phyloP scores from a whole-genome alignment of 306 rosid genomes.

The Casuarina cunninghamiana region DNA sequence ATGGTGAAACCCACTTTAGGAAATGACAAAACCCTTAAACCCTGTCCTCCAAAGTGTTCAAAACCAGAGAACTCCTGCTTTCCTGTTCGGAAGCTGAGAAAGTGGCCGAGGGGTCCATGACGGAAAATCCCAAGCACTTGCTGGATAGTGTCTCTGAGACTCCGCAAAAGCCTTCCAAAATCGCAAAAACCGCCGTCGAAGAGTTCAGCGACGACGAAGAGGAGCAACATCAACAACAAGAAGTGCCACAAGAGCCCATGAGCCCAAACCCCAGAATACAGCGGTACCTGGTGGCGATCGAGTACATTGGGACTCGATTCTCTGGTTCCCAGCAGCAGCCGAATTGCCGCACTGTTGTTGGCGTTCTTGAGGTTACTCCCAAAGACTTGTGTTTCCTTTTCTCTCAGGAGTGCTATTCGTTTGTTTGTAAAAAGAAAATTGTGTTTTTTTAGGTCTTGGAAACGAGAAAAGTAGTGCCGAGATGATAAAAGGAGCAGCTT shows the following conservation, averaged over 20 bases:
- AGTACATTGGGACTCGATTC: slow-evolving; percentile 85
- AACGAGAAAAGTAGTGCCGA: background rate
- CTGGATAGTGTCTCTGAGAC: slow-evolving; percentile 37
- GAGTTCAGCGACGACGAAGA: slow-evolving; percentile 26
- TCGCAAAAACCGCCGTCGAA: slow-evolving; percentile 41
- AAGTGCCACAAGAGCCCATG: slow-evolving; percentile 33
- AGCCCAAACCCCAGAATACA: slow-evolving; percentile 49
- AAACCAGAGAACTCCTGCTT: no score
- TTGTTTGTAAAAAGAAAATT: background rate
- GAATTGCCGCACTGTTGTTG: slow-evolving; percentile 76
- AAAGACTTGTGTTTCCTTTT: background rate
- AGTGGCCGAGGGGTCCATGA: slow-evolving; percentile 26
- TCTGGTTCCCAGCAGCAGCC: slow-evolving; percentile 88
- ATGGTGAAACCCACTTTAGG: no score
- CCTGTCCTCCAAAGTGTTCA: no score
- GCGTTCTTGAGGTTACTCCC: slow-evolving; percentile 65
- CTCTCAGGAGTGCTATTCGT: background rate
- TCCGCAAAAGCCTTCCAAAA: slow-evolving; percentile 49
- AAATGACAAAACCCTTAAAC: no score
- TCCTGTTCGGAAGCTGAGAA: no score
- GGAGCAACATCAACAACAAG: slow-evolving; percentile 9
- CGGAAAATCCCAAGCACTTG: slow-evolving; percentile 47
- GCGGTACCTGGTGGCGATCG: slow-evolving; percentile 81
- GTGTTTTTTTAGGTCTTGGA: background rate
- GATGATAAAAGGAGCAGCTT: background rate